These are phyloP conservation scores for Phytophthora brassicae DNA, from an alignment of 352 stramenopile species.

Conservation along the genomic window DNA sequence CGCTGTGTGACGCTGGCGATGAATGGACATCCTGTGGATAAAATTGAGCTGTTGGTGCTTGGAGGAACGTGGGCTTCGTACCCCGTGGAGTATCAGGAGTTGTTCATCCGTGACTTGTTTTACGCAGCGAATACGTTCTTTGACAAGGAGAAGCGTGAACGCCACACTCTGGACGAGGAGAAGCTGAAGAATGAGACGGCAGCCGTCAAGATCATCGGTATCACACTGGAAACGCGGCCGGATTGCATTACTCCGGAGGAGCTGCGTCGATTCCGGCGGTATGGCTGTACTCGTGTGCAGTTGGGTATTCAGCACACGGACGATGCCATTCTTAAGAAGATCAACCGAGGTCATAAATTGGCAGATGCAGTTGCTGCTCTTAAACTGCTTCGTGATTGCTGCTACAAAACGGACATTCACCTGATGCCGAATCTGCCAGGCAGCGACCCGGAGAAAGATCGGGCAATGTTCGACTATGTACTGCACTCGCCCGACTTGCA, in stretches of 20 bases:
- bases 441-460: constrained; percentile 79
- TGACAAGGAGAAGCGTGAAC: constrained; percentile 64
- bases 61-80: constrained; percentile 93
- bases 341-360: constrained; percentile 88
- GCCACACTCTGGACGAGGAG: constrained; percentile 81
- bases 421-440: constrained; percentile 93
- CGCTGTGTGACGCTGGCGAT: constrained; percentile 89
- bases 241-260: constrained; percentile 91
- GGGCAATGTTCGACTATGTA: constrained; percentile 91
- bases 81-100: constrained; percentile 89
- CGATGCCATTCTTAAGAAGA: constrained; percentile 89
- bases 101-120: constrained; percentile 91
- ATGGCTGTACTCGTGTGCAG: constrained; percentile 87
- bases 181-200: constrained; percentile 88
- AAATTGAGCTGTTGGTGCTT: constrained; percentile 92
- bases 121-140: constrained; percentile 93
- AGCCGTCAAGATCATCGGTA: constrained; percentile 88
- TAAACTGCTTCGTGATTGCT: constrained; percentile 89
- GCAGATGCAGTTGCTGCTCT: constrained; percentile 75
- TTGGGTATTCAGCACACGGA: constrained; percentile 93
- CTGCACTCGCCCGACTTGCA: constrained; percentile 88
- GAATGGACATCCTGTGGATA: constrained; percentile 92
- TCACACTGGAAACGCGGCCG: constrained; percentile 89
- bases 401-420: constrained; percentile 94
- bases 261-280: constrained; percentile 79